Evolutionary conservation across 1,284 basidiomycete genomes (phyloP).

Genomic region (Tylopilus orsonianus): DNA sequence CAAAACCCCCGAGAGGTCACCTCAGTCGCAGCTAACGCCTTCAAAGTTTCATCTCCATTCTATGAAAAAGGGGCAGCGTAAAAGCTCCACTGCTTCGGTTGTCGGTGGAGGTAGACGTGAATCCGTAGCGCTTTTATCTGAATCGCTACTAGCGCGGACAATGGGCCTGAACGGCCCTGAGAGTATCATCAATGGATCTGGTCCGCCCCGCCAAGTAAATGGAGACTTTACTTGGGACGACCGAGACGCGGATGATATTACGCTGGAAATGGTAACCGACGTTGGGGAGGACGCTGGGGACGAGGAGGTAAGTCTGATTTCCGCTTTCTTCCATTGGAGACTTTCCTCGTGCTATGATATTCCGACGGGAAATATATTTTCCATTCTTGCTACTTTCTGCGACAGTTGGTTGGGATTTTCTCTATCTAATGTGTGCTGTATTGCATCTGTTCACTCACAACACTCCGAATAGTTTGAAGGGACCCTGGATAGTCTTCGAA

Average conservation of each 20-base stretch:
- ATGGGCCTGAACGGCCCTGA: slow-evolving; percentile 13
- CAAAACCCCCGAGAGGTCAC: slow-evolving; percentile 21
- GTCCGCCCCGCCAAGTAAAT: slow-evolving; percentile 20
- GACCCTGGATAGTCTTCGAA: slow-evolving; percentile 54
- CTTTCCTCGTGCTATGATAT: neutral
- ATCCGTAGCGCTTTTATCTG: slow-evolving; percentile 20
- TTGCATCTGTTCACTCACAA: slow-evolving; percentile 8
- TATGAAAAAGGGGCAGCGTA: slow-evolving; percentile 22
- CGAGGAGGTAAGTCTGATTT: slow-evolving; percentile 54
- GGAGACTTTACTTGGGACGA: slow-evolving; percentile 31
- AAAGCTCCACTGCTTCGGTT: slow-evolving; percentile 25
- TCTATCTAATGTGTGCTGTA: neutral
- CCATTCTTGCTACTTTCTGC: neutral
- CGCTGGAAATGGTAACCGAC: slow-evolving; percentile 70
- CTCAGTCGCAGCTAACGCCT: slow-evolving; percentile 19
- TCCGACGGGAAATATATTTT: neutral
- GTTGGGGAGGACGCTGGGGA: slow-evolving; percentile 63
- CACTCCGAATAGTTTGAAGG: slow-evolving; percentile 49
- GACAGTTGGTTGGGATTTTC: too few species aligned
- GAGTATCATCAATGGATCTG: slow-evolving; percentile 24
- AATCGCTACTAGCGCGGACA: slow-evolving; percentile 25
- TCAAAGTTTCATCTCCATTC: slow-evolving; percentile 22
- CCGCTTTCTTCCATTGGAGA: neutral
- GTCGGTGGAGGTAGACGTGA: slow-evolving; percentile 18
- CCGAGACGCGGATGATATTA: slow-evolving; percentile 39